Evolutionary conservation across 140 eudicot genomes (phyloP).

Genomic region (Erigeron philadelphicus): DNA sequence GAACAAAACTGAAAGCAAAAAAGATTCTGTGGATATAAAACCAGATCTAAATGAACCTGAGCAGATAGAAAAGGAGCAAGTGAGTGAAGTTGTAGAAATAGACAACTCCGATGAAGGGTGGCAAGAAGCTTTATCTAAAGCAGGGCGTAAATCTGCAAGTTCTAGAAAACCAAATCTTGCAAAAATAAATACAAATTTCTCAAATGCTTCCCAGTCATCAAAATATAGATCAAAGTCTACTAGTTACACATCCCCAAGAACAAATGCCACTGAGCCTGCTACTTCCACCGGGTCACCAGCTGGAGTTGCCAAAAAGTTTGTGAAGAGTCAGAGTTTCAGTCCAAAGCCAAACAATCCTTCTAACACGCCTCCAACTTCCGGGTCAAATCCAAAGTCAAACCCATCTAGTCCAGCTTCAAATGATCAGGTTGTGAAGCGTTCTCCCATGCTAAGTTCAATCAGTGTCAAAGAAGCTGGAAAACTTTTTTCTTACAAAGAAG

Average conservation of each 20-base stretch:
- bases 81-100: slow-evolving; percentile 31
- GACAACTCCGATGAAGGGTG: slow-evolving; percentile 89
- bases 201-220: slow-evolving; percentile 44
- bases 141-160: slow-evolving; percentile 62
- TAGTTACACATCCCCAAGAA: slow-evolving; percentile 52
- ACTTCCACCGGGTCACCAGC: slow-evolving; percentile 40
- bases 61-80: slow-evolving; percentile 27
- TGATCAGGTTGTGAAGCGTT: slow-evolving; percentile 50
- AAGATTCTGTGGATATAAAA: slow-evolving; percentile 33
- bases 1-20: slow-evolving; percentile 35
- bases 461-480: slow-evolving; percentile 78
- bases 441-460: slow-evolving; percentile 47
- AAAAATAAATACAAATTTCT: slow-evolving; percentile 62
- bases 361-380: slow-evolving; percentile 28
- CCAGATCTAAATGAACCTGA: slow-evolving; percentile 34
- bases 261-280: slow-evolving; percentile 44
- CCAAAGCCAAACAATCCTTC: slow-evolving; percentile 47
- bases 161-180: slow-evolving; percentile 73
- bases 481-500: slow-evolving; percentile 92
- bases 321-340: slow-evolving; percentile 69
- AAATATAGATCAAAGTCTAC: slow-evolving; percentile 51
- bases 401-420: slow-evolving; percentile 56
- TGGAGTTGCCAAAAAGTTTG: slow-evolving; percentile 42
- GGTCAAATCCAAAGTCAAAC: slow-evolving; percentile 47
- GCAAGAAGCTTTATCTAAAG: slow-evolving; percentile 89